Evolutionary conservation across 106 monocot species (phyloP), one percentile per base, ranked within the genome.

Genomic region (Agapanthus africanus): DNA sequence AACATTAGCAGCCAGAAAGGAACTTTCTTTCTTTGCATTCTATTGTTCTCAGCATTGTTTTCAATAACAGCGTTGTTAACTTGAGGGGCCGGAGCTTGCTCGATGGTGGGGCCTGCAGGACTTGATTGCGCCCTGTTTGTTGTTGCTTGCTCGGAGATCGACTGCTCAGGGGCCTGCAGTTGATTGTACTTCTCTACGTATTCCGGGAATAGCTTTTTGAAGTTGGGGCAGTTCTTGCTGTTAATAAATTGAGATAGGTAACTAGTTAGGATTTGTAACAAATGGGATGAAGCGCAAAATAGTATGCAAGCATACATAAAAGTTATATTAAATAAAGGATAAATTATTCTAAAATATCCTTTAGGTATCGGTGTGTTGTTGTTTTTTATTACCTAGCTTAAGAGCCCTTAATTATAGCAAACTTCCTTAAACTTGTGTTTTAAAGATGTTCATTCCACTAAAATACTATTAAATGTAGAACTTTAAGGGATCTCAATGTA

Each of bases 171-270:
- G 18, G 19, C 73, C 63, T 69, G 72, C 27, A 77, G 71, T 59
- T 82, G 74, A 6, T 85, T 74, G 57, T 92, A 79, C 77, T 90
- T 92, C 73, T 90, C 90, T 25, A 85, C 79, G 11, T 90, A 99
- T 42, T 99, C 92, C 1, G 97, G 97, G 68, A 99, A 99, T 40
- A 99, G 56, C 49, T 99, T 99, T 74, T 77, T 89, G 79, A 99
- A 99, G 64, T 87, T 84, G 14, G 84, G 84, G 73, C 97, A 89
- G 67, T 77, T 85, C 73, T 92, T 99, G 84, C 89, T 92, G 90
- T 57, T 14, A 62, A 10, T 0, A 46, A 40, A 59, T 33, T 14
- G 38, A 13, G 11, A 30, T 40, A 37, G 40, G 65, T 11, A 11
- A 15, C 54, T 10, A 13, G 56, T 30, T 57, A 57, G 4, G 7